Conservation (phyloP, 345 rosid species). For the Anacardium occidentale region DNA sequence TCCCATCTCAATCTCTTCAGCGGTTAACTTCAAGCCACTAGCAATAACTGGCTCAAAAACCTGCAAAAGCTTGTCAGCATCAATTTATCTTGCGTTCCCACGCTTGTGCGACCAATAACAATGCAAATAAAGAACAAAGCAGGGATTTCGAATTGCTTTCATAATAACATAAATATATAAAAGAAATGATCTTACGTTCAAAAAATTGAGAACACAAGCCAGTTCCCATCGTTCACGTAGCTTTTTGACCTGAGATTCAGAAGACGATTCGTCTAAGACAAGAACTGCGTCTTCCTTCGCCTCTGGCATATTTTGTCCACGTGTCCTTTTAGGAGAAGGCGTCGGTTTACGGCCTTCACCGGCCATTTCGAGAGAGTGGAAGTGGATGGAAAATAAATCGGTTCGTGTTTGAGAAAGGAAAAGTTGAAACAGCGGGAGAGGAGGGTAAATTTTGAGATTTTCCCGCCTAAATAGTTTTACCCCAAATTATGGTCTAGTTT, state of each 20-base stretch:
- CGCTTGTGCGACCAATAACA: not conserved
- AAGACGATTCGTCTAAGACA: conserved; percentile 27
- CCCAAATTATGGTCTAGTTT: conserved; percentile 10
- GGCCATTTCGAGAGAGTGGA: conserved; percentile 32
- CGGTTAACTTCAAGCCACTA: conserved; percentile 53
- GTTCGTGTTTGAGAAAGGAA: too few relatives aligned
- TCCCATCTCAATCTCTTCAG: conserved; percentile 74
- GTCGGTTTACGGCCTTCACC: conserved; percentile 31
- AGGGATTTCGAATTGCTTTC: not conserved
- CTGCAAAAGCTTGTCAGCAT: conserved; percentile 35
- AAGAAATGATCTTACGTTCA: conserved; percentile 39
- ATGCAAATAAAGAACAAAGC: not conserved
- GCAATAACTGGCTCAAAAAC: conserved; percentile 66
- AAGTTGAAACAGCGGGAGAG: not conserved
- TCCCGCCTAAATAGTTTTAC: conserved; percentile 32
- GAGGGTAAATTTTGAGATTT: conserved; percentile 14
- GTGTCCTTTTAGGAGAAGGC: conserved; percentile 3
- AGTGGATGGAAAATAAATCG: not conserved
- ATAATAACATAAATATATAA: not conserved
- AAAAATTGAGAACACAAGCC: conserved; percentile 83
- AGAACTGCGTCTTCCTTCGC: conserved; percentile 22
- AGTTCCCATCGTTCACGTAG: conserved; percentile 89
- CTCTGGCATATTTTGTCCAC: conserved; percentile 5
- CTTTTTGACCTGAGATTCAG: conserved; percentile 38
- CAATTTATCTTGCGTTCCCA: not conserved